A percentile compares a stretch with the other conserved stretches of the same genome.
Conservation (phyloP, 148 eudicot species). For the Rhododendron henanense region DNA sequence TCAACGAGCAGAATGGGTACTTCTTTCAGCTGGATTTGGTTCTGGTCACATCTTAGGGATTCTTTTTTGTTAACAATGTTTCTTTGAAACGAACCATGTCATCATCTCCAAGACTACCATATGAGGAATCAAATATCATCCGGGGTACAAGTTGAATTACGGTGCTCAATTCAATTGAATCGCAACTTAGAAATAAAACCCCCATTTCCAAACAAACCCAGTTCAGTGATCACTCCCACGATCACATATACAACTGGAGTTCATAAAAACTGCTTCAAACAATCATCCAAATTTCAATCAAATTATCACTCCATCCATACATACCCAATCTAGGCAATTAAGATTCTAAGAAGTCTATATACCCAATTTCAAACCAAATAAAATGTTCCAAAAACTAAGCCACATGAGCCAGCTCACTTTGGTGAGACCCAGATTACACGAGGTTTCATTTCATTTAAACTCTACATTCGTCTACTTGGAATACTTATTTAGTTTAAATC, state of each 20-base stretch:
- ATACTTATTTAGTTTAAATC: neutral
- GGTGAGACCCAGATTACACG: neutral
- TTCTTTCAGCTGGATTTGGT: neutral
- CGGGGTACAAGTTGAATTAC: neutral
- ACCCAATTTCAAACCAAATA: neutral
- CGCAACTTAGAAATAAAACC: neutral
- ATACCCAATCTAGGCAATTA: neutral
- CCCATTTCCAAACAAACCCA: neutral
- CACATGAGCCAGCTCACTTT: neutral
- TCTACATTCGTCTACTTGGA: neutral
- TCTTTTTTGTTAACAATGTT: neutral
- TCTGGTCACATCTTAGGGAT: neutral
- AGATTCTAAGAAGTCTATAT: neutral
- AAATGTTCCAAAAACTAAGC: neutral
- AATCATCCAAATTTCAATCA: neutral
- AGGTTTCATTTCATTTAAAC: neutral
- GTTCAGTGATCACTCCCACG: neutral
- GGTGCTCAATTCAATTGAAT: neutral
- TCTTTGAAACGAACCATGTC: neutral
- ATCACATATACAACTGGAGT: neutral
- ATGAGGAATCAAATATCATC: neutral
- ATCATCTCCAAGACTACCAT: neutral
- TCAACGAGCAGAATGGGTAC: neutral
- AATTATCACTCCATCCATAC: no score
- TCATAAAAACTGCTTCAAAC: neutral